Conservation (phyloP, 768 basidiomycete species). For the Tulasnella sp. region DNA sequence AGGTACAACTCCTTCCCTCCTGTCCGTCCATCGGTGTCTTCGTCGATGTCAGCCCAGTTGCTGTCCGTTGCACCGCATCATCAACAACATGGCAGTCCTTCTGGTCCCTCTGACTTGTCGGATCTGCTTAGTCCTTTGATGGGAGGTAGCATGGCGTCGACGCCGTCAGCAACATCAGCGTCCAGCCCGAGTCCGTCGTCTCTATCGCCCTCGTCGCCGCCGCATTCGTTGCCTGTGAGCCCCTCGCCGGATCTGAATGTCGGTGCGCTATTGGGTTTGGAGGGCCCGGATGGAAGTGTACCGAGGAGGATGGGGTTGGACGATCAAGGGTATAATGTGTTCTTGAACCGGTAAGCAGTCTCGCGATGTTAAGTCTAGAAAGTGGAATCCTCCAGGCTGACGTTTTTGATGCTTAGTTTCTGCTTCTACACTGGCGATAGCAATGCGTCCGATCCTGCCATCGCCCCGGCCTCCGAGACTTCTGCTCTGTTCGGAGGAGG, state of each 20-base stretch:
- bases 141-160: slow-evolving; percentile 7
- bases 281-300: neutral
- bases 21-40: too few relatives aligned
- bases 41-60: too few relatives aligned
- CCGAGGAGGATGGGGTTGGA: neutral
- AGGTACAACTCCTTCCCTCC: slow-evolving; percentile 8
- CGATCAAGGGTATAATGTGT: slow-evolving; percentile 4
- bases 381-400: too few relatives aligned
- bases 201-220: neutral
- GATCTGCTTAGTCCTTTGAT: neutral
- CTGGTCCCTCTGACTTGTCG: too few relatives aligned
- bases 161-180: slow-evolving; percentile 2
- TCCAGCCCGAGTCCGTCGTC: neutral
- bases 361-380: neutral
- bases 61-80: too few relatives aligned
- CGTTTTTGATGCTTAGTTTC: slow-evolving; percentile 2
- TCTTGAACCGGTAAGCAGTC: slow-evolving; percentile 6
- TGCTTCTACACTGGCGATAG: slow-evolving; percentile 11
- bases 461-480: too few relatives aligned
- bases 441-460: neutral
- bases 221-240: neutral
- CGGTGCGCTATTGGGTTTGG: neutral
- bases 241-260: slow-evolving; percentile 1
- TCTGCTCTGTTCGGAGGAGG: neutral
- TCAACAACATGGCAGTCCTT: too few relatives aligned